Percentiles rank a stretch among this genome's conserved stretches.
Evolutionary conservation across 176 grass and related monocot genomes (phyloP).

Genomic region (Secale cereale): DNA sequence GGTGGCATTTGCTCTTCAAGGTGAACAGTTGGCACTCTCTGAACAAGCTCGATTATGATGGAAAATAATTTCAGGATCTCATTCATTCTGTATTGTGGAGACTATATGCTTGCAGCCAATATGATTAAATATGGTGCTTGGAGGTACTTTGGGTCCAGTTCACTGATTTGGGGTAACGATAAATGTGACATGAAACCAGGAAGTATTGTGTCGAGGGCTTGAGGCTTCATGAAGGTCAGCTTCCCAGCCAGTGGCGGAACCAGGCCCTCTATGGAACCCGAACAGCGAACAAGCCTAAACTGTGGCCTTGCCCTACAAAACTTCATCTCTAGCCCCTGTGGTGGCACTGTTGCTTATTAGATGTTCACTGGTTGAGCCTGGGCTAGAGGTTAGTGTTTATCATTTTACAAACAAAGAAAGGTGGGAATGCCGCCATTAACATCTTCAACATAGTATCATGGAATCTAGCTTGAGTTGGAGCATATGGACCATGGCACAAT

Average conservation of each 20-base stretch:
- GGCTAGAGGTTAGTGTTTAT: not conserved
- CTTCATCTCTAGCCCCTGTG: not conserved
- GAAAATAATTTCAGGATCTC: slow-evolving; percentile 9
- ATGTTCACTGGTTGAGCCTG: not conserved
- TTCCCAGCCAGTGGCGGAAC: not conserved
- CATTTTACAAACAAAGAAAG: not conserved
- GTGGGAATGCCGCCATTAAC: not conserved
- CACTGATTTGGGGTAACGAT: not conserved
- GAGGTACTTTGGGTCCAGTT: not conserved
- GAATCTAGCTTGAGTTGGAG: not conserved
- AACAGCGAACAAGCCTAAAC: not conserved
- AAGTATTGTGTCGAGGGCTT: too few species aligned
- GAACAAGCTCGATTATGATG: not conserved
- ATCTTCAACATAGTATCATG: not conserved
- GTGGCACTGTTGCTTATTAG: not conserved
- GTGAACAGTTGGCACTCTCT: not conserved
- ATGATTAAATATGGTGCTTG: not conserved
- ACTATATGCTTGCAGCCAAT: not conserved
- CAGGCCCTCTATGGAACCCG: not conserved
- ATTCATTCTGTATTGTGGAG: not conserved
- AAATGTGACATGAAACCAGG: not conserved
- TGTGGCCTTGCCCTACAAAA: not conserved
- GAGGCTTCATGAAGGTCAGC: not conserved
- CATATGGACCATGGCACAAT: not conserved
- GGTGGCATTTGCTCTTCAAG: not conserved